A percentile compares a stretch with the other conserved stretches of the same genome.
phyloP scores from a whole-genome alignment of 148 eudicot species.

The Cornus kousa region DNA sequence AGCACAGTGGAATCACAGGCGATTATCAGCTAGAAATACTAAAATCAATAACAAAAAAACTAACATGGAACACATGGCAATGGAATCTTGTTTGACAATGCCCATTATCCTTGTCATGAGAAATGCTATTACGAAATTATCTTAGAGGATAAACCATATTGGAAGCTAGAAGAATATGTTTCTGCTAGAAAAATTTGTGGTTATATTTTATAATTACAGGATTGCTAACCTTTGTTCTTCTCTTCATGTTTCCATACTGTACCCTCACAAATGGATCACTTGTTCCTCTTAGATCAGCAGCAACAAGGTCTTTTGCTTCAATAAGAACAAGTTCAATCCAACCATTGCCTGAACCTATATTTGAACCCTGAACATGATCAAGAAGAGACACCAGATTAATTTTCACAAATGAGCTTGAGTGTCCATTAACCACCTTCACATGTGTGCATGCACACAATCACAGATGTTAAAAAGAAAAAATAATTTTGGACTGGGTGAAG shows the following conservation, averaged over 20 bases:
- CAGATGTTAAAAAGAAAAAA: neutral
- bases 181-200: neutral
- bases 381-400: neutral
- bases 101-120: too few relatives aligned
- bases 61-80: too few relatives aligned
- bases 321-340: constrained; percentile 78
- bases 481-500: neutral
- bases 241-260: constrained; percentile 77
- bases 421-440: neutral
- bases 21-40: too few relatives aligned
- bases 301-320: constrained; percentile 87
- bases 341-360: constrained; percentile 27
- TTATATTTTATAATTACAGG: neutral
- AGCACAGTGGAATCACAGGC: too few relatives aligned
- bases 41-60: too few relatives aligned
- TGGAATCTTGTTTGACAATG: too few relatives aligned
- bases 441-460: neutral
- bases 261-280: constrained; percentile 95
- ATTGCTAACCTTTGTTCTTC: constrained; percentile 69
- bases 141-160: neutral
- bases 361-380: constrained; percentile 34
- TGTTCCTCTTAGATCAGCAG: constrained; percentile 94
- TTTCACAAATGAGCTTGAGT: neutral
- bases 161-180: neutral
- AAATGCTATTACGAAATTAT: neutral